Evolutionary conservation across 345 rosid species (phyloP).

Genomic region (Gossypium australe): DNA sequence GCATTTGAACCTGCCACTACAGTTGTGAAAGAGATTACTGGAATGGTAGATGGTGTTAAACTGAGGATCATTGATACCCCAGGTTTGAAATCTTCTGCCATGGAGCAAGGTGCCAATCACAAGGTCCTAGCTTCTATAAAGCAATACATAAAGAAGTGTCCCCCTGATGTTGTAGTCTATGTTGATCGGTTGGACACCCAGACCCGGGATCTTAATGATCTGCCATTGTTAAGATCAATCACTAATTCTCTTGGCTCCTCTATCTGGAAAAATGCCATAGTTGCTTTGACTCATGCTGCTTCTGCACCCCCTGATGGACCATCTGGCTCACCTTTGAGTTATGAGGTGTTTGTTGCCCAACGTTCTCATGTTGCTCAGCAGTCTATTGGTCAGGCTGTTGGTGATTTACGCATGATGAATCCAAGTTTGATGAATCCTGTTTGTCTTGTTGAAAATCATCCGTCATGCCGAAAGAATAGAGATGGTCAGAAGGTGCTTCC

Average conservation of each 20-base stretch:
- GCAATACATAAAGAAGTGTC: constrained; percentile 53
- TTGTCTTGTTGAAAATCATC: constrained; percentile 85
- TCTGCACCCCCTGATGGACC: constrained; percentile 98
- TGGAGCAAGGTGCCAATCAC: constrained; percentile 66
- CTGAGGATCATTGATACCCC: constrained; percentile 73
- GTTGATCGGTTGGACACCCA: constrained; percentile 83
- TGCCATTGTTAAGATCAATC: constrained; percentile 68
- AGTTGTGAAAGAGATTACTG: constrained; percentile 61
- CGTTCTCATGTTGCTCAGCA: constrained; percentile 91
- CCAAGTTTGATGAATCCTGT: constrained; percentile 88
- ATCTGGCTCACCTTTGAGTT: constrained; percentile 76
- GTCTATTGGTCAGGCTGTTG: constrained; percentile 85
- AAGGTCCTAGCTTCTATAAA: constrained; percentile 62
- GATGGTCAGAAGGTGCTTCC: constrained; percentile 90
- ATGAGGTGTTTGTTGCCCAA: constrained; percentile 86
- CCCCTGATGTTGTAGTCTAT: constrained; percentile 83
- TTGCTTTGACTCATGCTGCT: constrained; percentile 87
- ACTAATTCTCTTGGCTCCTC: constrained; percentile 65
- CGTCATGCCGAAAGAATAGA: constrained; percentile 74
- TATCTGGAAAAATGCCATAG: constrained; percentile 82
- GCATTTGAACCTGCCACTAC: constrained; percentile 78
- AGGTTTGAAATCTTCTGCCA: constrained; percentile 68
- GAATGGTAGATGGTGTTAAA: constrained; percentile 64
- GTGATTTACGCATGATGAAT: constrained; percentile 82
- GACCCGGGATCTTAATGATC: constrained; percentile 76